A percentile compares a stretch with the other conserved stretches of the same genome.
These are phyloP conservation scores for Phanerodontia chrysosporium DNA, from an alignment of 768 basidiomycete species.

Conservation along the genomic window DNA sequence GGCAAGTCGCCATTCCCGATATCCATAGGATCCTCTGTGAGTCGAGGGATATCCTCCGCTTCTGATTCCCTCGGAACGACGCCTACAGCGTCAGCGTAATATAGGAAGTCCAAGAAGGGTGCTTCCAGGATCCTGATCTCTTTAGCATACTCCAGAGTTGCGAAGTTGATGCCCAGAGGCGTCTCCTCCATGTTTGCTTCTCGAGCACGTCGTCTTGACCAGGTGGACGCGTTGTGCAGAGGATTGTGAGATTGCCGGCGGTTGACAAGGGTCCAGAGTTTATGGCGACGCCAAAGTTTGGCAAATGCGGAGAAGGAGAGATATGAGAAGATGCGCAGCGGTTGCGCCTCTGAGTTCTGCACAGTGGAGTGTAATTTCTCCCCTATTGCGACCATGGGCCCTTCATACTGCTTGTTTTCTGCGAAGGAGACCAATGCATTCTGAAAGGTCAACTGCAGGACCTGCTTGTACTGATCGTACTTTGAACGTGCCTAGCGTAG, in stretches of 20 bases:
- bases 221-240: conserved; percentile 15
- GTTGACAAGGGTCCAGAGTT: conserved; percentile 19
- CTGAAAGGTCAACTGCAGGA: conserved; percentile 67
- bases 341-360: conserved; percentile 33
- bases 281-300: conserved; percentile 55
- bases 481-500: conserved; percentile 66
- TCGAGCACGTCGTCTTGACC: conserved; percentile 23
- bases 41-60: conserved; percentile 15
- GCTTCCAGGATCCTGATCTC: conserved; percentile 81
- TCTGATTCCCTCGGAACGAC: conserved; percentile 48
- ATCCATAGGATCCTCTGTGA: conserved; percentile 47
- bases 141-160: conserved; percentile 77
- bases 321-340: conserved; percentile 25
- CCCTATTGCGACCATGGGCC: conserved; percentile 64
- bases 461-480: conserved; percentile 80
- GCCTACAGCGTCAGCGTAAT: conserved; percentile 84
- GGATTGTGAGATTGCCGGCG: conserved; percentile 6
- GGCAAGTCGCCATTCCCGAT: conserved; percentile 83
- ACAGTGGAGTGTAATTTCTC: conserved; percentile 54
- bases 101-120: conserved; percentile 71
- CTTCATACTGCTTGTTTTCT: conserved; percentile 73
- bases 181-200: conserved; percentile 49
- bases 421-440: conserved; percentile 59
- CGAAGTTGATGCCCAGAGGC: conserved; percentile 51
- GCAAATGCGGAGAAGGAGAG: conserved; percentile 36